Conservation (phyloP, 1,284 basidiomycete species). For the Hypsizygus ulmarius region DNA sequence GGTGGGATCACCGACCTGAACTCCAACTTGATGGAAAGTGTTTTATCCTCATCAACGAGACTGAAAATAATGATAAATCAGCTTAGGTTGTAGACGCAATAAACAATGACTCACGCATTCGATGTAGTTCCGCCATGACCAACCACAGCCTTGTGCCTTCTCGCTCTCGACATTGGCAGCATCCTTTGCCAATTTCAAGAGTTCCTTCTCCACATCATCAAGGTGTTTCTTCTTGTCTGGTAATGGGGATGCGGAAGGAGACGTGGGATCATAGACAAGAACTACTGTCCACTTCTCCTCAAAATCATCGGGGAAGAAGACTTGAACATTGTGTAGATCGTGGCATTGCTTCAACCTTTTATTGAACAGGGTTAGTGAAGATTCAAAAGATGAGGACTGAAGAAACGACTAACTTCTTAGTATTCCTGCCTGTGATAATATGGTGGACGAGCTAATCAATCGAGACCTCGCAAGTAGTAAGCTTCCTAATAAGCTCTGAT, state of each 20-base stretch:
- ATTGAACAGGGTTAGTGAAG: slow-evolving; percentile 7
- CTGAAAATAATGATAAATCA: slow-evolving; percentile 43
- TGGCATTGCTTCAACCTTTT: slow-evolving; percentile 76
- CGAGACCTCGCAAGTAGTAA: slow-evolving; percentile 69
- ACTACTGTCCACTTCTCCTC: slow-evolving; percentile 74
- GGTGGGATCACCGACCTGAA: slow-evolving; percentile 56
- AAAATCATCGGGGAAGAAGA: slow-evolving; percentile 81
- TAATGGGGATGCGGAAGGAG: slow-evolving; percentile 55
- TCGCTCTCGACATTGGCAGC: slow-evolving; percentile 85
- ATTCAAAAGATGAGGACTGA: background rate
- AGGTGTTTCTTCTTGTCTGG: slow-evolving; percentile 75
- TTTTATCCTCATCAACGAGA: slow-evolving; percentile 92
- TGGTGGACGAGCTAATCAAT: slow-evolving; percentile 87
- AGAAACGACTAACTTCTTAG: slow-evolving; percentile 59
- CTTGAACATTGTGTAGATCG: slow-evolving; percentile 71
- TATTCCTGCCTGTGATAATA: slow-evolving; percentile 81
- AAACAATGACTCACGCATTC: slow-evolving; percentile 62
- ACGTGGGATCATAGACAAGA: slow-evolving; percentile 80
- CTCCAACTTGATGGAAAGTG: slow-evolving; percentile 86
- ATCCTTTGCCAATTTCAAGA: slow-evolving; percentile 76
- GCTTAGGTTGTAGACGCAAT: background rate
- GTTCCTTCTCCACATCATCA: slow-evolving; percentile 72
- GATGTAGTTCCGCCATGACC: slow-evolving; percentile 84
- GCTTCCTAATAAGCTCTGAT: slow-evolving; percentile 68
- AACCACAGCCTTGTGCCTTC: slow-evolving; percentile 79